Base-by-base conservation (phyloP, 1,139 yeast species). In the Lipomyces yarrowii region DNA sequence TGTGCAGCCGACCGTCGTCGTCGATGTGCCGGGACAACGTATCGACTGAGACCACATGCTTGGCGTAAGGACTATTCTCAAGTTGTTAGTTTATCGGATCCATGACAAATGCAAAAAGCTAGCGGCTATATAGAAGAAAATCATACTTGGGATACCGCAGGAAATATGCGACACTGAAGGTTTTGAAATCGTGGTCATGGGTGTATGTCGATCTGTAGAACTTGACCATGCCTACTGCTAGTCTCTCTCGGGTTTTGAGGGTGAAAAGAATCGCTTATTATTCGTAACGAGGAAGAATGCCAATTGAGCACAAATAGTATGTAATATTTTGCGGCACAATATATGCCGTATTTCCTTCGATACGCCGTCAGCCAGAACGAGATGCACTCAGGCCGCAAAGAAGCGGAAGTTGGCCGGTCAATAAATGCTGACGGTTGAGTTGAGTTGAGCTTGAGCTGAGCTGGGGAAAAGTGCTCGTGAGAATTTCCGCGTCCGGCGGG, bases 11-110 rank as follows among this genome's bases (percentile, higher is more conserved):
- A 26, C 96, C 96, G 18, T 85, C 78, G 0, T 76, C 74, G 71
- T 89, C 93, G 37, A 89, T 81, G 70, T 80, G 78, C 58, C 81
- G 81, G 57, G 86, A 87, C 35, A 90, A 77, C 1, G 97, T 90
- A 75, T 94, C 99, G 54, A 87, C 87, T 15, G 96, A 88, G 59
- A 88, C 80, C 15, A 94, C 98, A 79, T 94, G 98, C n/a, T 86
- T 80, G 53, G 98, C 89, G 75, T 84, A 92, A 2, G 99, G 99
- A 74, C 77, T 75, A 37, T n/a, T 21, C 15, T 26, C 2, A n/a
- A n/a, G 30, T 3, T 26, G 39, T 56, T 32, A 18, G 59, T 18
- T 21, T 13, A 18, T 21, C 18, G 1, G 13, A 11, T 11, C 56
- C 18, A 39, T n/a, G n/a, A n/a, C n/a, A n/a, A n/a, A n/a, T n/a